Evolutionary conservation across 768 basidiomycete genomes (phyloP).

Genomic region (Erythrobasidium yunnanense): DNA sequence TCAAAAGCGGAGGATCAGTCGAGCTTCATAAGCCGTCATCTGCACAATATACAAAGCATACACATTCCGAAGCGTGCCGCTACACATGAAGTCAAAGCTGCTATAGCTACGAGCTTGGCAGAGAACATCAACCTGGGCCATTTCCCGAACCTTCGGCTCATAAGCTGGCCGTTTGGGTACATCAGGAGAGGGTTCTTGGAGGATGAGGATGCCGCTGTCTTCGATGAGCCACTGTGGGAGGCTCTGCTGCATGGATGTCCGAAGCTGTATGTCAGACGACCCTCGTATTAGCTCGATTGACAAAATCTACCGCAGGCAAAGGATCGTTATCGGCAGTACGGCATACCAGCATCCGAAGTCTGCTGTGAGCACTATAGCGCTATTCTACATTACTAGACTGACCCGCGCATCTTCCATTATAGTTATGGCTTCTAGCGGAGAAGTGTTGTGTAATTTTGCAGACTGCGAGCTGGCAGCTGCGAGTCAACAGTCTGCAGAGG

Average conservation of each 20-base stretch:
- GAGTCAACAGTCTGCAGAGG: not conserved
- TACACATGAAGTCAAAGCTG: constrained; percentile 9
- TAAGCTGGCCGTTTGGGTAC: not conserved
- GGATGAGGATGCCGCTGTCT: not conserved
- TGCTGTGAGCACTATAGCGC: not conserved
- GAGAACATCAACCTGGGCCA: not conserved
- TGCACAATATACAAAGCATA: not conserved
- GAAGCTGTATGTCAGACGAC: constrained; percentile 6
- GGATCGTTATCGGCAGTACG: not conserved
- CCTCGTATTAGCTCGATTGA: no score
- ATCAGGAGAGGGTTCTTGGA: constrained; percentile 16
- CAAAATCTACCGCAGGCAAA: no score
- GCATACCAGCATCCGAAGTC: not conserved
- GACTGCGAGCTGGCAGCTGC: not conserved
- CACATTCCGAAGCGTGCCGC: not conserved
- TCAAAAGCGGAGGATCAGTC: not conserved
- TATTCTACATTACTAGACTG: no score
- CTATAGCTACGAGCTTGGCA: not conserved
- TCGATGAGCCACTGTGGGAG: constrained; percentile 17
- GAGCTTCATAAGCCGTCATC: not conserved
- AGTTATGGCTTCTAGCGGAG: not conserved
- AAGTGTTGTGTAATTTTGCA: not conserved
- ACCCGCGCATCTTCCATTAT: not conserved
- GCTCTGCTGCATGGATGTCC: not conserved
- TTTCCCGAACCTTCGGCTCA: not conserved